Conservation (phyloP, 352 stramenopile species). For the Phytophthora tubulina region DNA sequence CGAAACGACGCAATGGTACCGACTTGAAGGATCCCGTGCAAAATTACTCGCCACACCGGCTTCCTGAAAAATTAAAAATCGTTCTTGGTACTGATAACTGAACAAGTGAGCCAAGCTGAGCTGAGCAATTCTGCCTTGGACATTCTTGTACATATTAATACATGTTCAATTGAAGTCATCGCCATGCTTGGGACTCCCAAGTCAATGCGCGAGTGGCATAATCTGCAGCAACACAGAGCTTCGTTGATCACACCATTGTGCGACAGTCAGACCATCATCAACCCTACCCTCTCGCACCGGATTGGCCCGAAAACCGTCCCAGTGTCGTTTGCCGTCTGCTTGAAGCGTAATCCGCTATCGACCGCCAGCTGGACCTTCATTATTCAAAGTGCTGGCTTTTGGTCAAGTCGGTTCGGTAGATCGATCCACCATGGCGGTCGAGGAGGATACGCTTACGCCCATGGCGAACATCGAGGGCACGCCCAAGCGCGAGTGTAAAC, state of each 20-base stretch:
- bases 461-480: conserved; percentile 44
- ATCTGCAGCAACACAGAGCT: too few relatives aligned
- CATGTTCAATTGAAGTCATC: too few relatives aligned
- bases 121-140: too few relatives aligned
- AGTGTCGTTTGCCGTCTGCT: neutral
- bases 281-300: neutral
- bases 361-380: neutral
- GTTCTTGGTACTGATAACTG: neutral
- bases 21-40: too few relatives aligned
- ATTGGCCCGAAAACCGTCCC: neutral
- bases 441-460: conserved; percentile 19
- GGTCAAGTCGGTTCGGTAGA: conserved; percentile 12
- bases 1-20: too few relatives aligned
- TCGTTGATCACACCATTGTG: too few relatives aligned
- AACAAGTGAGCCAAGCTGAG: too few relatives aligned
- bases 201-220: too few relatives aligned
- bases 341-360: conserved; percentile 1
- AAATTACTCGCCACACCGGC: neutral
- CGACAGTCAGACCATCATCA: neutral
- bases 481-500: conserved; percentile 17
- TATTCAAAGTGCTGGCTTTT: conserved; percentile 7
- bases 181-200: too few relatives aligned
- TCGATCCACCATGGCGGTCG: conserved; percentile 12
- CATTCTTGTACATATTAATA: too few relatives aligned
- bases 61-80: conserved; percentile 5